phyloP scores from a whole-genome alignment of 176 grass and related monocot genomes.

The Aegilops umbellulata region DNA sequence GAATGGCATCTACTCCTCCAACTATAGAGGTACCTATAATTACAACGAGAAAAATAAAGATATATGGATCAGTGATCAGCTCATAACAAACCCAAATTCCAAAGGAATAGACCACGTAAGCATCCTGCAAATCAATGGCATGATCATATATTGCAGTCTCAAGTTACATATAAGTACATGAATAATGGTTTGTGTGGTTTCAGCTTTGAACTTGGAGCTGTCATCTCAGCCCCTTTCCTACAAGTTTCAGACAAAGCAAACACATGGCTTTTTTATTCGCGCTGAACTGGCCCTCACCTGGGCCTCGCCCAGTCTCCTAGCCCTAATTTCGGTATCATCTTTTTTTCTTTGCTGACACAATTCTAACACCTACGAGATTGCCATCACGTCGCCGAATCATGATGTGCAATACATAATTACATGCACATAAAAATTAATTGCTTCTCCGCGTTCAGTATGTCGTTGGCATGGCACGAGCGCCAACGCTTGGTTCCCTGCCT shows the following conservation, averaged over 20 bases:
- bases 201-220: background rate
- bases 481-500: background rate
- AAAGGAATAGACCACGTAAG: no score
- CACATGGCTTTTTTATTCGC: conserved; percentile 11
- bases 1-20: no score
- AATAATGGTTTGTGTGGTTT: conserved; percentile 17
- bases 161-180: background rate
- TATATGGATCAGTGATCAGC: no score
- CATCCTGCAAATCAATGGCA: background rate
- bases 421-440: background rate
- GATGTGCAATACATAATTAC: conserved; percentile 21
- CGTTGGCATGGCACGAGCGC: background rate
- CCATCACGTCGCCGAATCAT: background rate
- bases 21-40: no score
- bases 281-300: background rate
- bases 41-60: no score
- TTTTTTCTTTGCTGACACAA: conserved; percentile 10
- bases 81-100: no score
- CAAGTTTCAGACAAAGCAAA: background rate
- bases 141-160: background rate
- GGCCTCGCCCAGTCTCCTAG: conserved; percentile 18
- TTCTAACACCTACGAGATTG: conserved; percentile 16
- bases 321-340: background rate
- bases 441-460: conserved; percentile 12
- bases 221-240: background rate